Base-by-base conservation (phyloP, 2,329 filamentous ascomycete species). In the Penicillium sp. region DNA sequence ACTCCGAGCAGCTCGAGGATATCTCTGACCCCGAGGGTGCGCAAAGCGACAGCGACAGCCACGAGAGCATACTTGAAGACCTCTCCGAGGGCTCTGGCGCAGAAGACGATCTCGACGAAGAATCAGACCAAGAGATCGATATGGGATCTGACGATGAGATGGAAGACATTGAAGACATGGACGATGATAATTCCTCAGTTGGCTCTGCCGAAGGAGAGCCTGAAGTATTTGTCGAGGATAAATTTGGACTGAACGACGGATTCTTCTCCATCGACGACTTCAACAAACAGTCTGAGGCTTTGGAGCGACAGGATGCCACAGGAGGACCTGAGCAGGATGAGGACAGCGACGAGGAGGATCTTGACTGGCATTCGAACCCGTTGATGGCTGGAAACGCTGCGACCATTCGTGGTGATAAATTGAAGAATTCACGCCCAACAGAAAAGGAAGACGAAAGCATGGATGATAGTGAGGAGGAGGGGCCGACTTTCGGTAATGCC, bases 211-310 rank as follows among this genome's bases (percentile, higher is more conserved):
- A 77, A 23, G 70, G 71, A 15, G 68, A 78, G 5, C 73, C 76
- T 1, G 82, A 82, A 48, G 82, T 84, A 39, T 87, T 88, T 58
- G 78, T 86, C 9, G 81, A 87, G 65, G 92, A 97, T 68, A 86
- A 87, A 4, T 82, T 94, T 69, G 91, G 92, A 7, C 84, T 99
- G 33, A 97, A 99, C 69, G 94, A 99, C 70, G 93, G 92, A 5
- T 99, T 99, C 78, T 99, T 99, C 78, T 96, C 91, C 16, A 93
- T 99, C 67, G 92, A 97, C 68, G 87, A 95, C 58, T 99, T 99
- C 83, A 99, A 99, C 80, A 91, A 88, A 71, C 90, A 95, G 71
- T 91, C 92, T 2, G 91, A 96, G 68, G 89, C 88, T 70, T 86
- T 97, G 48, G 94, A 99, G 74, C 86, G 90, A 62, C 89, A 92